These are phyloP conservation scores for Aspergillus egyptiacus DNA, from an alignment of 495 filamentous ascomycete species.

Conservation along the genomic window DNA sequence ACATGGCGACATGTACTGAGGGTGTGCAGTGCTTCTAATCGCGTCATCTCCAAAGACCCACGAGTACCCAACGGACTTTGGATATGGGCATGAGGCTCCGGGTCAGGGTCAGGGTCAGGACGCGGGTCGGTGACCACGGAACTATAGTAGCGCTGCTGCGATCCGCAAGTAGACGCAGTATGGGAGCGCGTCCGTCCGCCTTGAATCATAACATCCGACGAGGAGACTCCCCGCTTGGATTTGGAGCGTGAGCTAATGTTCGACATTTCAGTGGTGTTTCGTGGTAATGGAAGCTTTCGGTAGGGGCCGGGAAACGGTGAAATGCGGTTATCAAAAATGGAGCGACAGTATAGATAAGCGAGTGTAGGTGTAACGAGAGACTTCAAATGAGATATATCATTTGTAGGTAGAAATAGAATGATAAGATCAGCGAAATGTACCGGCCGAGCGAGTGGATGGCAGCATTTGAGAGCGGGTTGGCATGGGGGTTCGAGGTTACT, in stretches of 20 bases:
- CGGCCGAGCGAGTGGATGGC: constrained; percentile 6
- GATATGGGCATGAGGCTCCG: neutral
- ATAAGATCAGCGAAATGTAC: constrained; percentile 2
- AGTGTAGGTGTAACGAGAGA: constrained; percentile 14
- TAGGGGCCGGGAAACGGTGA: neutral
- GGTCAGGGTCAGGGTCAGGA: neutral
- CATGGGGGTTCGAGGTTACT: no score
- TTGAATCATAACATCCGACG: constrained; percentile 1
- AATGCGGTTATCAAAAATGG: neutral
- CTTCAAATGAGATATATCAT: constrained; percentile 13
- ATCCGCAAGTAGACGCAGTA: neutral
- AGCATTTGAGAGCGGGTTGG: neutral
- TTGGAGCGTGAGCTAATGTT: neutral
- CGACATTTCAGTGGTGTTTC: constrained; percentile 6
- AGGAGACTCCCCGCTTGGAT: neutral
- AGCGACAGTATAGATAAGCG: constrained; percentile 11
- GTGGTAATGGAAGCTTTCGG: neutral
- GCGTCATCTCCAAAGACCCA: constrained; percentile 11
- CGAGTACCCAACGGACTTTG: neutral
- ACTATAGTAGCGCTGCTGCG: constrained; percentile 9
- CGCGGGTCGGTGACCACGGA: constrained; percentile 5
- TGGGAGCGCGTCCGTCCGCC: neutral
- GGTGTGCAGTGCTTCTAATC: constrained; percentile 17
- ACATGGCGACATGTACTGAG: constrained; percentile 20
- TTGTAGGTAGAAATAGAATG: constrained; percentile 14